Base-by-base conservation (phyloP, 495 filamentous ascomycete species). In the Xylaria venustula region DNA sequence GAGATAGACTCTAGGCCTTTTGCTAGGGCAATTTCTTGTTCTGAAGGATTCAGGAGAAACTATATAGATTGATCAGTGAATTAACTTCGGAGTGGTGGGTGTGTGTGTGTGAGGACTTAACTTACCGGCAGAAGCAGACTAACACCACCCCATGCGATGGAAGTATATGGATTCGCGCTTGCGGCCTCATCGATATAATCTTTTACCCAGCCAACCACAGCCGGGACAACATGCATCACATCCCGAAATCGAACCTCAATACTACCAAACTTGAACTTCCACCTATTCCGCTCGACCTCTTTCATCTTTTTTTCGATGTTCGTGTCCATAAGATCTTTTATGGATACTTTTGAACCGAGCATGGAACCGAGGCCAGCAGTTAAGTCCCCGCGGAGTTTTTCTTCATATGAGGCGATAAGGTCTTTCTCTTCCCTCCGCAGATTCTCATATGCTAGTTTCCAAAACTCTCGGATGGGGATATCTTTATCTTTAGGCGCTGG, bases 141-240 rank as follows among this genome's bases (percentile, higher is more conserved):
- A 14, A 64, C 49, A 15, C 62, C 62, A 42, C 44, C 41, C 62
- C 62, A 64, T 23, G 57, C 62, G 41, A 64, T 56, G 3, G 62
- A 61, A 5, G 62, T 55, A 50, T 50, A 57, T 20, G 62, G 62
- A 49, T 56, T 61, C 2, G 50, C 25, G 25, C 32, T 56, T 5
- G 59, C 30, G 23, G 48, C 28, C 1, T 23, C 30, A 30, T 44
- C 34, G 1, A 51, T 51, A 26, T 15, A 51, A 7, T 51, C 15
- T 20, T 51, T 51, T 15, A 9, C 48, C 23, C 48, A 9, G 32
- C 7, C 3, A 17, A 51, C 32, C 9, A 36, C 11, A 26, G 17
- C 32, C 9, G 34, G 15, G 48, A 51, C 32, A 17, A 26, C 25
- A 20, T 51, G 23, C 4, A 22, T 26, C 9, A 51, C 6, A 20